Percentiles rank a stretch among this genome's conserved stretches.
phyloP scores from a whole-genome alignment of 257 asterid species.

The Scutellaria galericulata region DNA sequence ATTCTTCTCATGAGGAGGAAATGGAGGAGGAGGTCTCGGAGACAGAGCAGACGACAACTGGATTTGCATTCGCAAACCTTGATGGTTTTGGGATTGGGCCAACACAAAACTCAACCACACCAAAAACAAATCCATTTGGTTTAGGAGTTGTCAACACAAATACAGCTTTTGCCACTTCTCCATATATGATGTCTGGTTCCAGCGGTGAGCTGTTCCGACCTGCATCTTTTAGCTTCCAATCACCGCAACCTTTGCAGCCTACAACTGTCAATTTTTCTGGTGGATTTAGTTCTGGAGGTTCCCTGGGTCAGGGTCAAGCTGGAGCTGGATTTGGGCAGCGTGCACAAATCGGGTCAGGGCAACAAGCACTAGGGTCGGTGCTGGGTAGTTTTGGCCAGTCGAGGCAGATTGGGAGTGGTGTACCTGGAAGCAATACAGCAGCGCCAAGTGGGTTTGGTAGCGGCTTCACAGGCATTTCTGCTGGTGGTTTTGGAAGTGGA shows the following conservation, averaged over 20 bases:
- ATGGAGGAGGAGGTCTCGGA: constrained; percentile 99
- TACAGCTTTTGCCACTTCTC: constrained; percentile 47
- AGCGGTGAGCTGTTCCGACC: constrained; percentile 85
- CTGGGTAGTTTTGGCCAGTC: constrained; percentile 97
- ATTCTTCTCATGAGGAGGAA: constrained; percentile 77
- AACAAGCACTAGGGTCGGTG: constrained; percentile 85
- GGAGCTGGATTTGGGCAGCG: constrained; percentile 82
- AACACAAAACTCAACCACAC: constrained; percentile 44
- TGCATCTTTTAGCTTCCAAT: constrained; percentile 77
- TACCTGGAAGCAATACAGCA: constrained; percentile 62
- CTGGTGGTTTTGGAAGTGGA: constrained; percentile 62
- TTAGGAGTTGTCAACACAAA: constrained; percentile 42
- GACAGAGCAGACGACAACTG: constrained; percentile 53
- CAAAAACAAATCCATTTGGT: constrained; percentile 79
- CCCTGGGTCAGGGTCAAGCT: constrained; percentile 52
- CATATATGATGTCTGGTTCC: constrained; percentile 49
- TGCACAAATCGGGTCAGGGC: constrained; percentile 77
- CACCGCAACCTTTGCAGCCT: constrained; percentile 59
- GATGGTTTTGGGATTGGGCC: constrained; percentile 78
- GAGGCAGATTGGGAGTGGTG: constrained; percentile 83
- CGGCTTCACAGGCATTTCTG: constrained; percentile 43
- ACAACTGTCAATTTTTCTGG: constrained; percentile 52
- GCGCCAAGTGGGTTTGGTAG: constrained; percentile 54
- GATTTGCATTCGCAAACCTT: constrained; percentile 59
- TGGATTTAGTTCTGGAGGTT: constrained; percentile 55